Evolutionary conservation across 148 eudicot genomes (phyloP), one percentile per base, ranked within the genome.

Genomic region (Spergularia marina): DNA sequence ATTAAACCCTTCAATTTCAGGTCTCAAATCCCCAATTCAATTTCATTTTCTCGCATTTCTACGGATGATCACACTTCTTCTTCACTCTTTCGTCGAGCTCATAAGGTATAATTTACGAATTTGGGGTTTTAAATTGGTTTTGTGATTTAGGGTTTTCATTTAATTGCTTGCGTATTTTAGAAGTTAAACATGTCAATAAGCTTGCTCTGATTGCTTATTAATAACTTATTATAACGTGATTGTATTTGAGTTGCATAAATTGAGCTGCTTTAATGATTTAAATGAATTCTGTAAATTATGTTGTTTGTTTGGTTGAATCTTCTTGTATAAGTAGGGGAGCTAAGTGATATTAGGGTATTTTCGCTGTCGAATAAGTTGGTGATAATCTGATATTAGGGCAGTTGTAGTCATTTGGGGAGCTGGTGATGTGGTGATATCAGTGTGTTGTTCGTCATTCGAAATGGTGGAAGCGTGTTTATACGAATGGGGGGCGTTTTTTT

Each of bases 31-130:
- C 75, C 23, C 41, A 54, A 25, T 70, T 51, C 5, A 4, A 23
- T 21, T 55, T 70, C 74, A 8, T 53, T 74, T 80, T 74, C 60
- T 49, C 65, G 55, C 62, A 13, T 78, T 72, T 72, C 53, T 8
- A 81, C 87, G 85, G 80, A 76, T 52, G 40, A 68, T 17, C 79
- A 41, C 53, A 78, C 53, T 30, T 13, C 61, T 58, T 15, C 73
- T 34, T 3, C 72, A 49, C 73, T 77, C 16, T 41, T 63, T 63
- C 67, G 81, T 58, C 85, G 76, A 71, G 84, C 91, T 77, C 87
- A 83, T 51, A 69, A 87, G 93, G 93, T 81, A 16, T 85, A 17
- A 64, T 39, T 53, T 41, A 21, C 17, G 10, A 41, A 30, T 30
- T 30, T 2, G 36, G 36, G 36, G 36, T 30, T 30, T 30, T 30